Evolutionary conservation across 2,329 filamentous ascomycete species (phyloP), one percentile per base, ranked within the genome.

Genomic region (Fusarium coicis): DNA sequence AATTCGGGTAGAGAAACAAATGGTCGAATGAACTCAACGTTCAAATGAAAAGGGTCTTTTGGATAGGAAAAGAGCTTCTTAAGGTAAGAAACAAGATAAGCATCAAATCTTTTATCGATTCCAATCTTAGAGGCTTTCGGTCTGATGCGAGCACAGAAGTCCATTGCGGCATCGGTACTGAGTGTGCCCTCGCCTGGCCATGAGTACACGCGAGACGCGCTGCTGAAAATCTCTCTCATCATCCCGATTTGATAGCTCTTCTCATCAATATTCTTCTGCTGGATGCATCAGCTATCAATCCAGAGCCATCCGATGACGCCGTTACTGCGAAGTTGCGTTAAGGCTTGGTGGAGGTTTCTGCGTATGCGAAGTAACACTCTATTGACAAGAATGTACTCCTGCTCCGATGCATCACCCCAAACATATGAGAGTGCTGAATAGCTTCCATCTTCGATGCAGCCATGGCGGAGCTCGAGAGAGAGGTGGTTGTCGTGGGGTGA

Each of bases 351-450:
- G 1, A 63, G 47, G 23, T 65, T 63, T 10, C 30, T 15, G 3
- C 40, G 39, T 3, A 65, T 39, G 0, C 19, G 10, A 10, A 62
- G 7, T 2, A 23, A 10, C 1, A 15, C 28, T 9, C 14, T 7
- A 2, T 65, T 65, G 9, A 63, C 9, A 1, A 12, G 14, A 7
- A 65, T 54, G 7, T 54, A 36, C 7, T 46, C 5, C 3, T n/a
- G 14, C 4, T 26, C 10, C 23, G 7, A 28, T 6, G 26, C 2
- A 14, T 61, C 23, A 4, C 62, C 47, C 47, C 34, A 63, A 16
- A 63, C 40, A 11, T 63, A 47, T 2, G 62, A 54, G 10, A 65
- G 19, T 40, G 57, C 62, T 1, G 57, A 26, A 26, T 63, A 63
- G 10, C 16, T 37, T 15, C 18, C 30, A 14, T 30, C 18, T 12